Percentiles rank a stretch among this genome's conserved stretches.
phyloP scores from a whole-genome alignment of 1,284 basidiomycete species.

The Cryptococcus sp. region DNA sequence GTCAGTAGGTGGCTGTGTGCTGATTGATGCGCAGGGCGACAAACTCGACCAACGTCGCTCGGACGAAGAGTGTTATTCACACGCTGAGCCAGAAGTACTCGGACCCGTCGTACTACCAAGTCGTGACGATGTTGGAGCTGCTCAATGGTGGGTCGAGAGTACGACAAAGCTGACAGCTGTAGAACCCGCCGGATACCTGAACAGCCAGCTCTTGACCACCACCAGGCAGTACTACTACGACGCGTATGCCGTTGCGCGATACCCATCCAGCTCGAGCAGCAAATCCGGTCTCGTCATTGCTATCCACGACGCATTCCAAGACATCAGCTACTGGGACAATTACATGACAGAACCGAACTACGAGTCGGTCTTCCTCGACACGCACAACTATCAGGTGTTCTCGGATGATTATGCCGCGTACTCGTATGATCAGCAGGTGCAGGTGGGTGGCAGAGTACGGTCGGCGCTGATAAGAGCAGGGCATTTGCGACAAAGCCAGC shows the following conservation, averaged over 20 bases:
- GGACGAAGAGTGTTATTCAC: slow-evolving; percentile 55
- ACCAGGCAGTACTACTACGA: slow-evolving; percentile 69
- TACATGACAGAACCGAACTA: slow-evolving; percentile 63
- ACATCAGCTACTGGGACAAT: slow-evolving; percentile 70
- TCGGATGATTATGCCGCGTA: slow-evolving; percentile 62
- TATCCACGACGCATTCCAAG: slow-evolving; percentile 84
- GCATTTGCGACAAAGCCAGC: slow-evolving; percentile 60
- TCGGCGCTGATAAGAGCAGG: slow-evolving; percentile 6
- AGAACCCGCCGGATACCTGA: slow-evolving; percentile 77
- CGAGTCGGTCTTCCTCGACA: slow-evolving; percentile 76
- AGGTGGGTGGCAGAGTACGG: too few species aligned
- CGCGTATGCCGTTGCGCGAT: slow-evolving; percentile 67
- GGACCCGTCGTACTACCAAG: slow-evolving; percentile 57
- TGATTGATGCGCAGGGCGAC: slow-evolving; percentile 16
- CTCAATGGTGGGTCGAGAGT: slow-evolving; percentile 44
- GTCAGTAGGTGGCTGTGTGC: neutral
- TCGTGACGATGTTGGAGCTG: slow-evolving; percentile 61
- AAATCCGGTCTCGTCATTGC: slow-evolving; percentile 57
- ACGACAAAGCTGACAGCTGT: neutral
- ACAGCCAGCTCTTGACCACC: slow-evolving; percentile 60
- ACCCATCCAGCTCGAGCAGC: slow-evolving; percentile 53
- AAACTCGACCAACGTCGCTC: slow-evolving; percentile 39
- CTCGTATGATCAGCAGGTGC: slow-evolving; percentile 66
- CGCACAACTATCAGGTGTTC: slow-evolving; percentile 79
- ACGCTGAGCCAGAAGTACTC: slow-evolving; percentile 39